Evolutionary conservation across 108 stramenopile species (phyloP).

Genomic region (Nitzschia sp.): DNA sequence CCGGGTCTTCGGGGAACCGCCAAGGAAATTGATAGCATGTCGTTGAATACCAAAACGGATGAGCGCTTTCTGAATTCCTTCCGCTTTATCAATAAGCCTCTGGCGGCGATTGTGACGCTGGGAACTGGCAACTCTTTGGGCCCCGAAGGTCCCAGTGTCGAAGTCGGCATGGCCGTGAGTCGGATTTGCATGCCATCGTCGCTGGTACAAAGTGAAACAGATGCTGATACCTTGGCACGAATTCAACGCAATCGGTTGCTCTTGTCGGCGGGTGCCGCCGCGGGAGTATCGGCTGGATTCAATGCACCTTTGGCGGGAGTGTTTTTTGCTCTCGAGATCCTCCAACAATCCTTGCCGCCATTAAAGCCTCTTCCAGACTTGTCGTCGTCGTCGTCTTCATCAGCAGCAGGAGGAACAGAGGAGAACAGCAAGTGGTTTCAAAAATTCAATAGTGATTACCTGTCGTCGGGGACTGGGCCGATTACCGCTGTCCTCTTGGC

Average conservation of each 20-base stretch:
- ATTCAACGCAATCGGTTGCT: slow-evolving; percentile 59
- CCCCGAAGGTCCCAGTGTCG: slow-evolving; percentile 91
- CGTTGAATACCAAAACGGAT: slow-evolving; percentile 9
- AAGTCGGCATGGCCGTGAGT: slow-evolving; percentile 74
- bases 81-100: slow-evolving; percentile 64
- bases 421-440: slow-evolving; percentile 14
- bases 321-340: slow-evolving; percentile 91
- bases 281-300: slow-evolving; percentile 93
- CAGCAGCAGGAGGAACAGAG: background rate
- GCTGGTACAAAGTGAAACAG: slow-evolving; percentile 1
- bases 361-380: slow-evolving; percentile 10
- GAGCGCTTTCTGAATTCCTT: slow-evolving; percentile 39
- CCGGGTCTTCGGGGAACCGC: slow-evolving; percentile 71
- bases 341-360: slow-evolving; percentile 59
- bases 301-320: slow-evolving; percentile 93
- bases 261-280: slow-evolving; percentile 86
- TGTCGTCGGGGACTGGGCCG: slow-evolving; percentile 43
- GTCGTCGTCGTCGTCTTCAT: background rate
- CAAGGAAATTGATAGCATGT: slow-evolving; percentile 64
- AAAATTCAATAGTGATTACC: slow-evolving; percentile 10
- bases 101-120: slow-evolving; percentile 81
- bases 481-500: slow-evolving; percentile 78
- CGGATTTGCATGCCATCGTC: slow-evolving; percentile 48
- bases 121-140: slow-evolving; percentile 89
- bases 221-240: slow-evolving; percentile 16